Conservation (phyloP, 768 basidiomycete genomes). For the Boletellus sp. region DNA sequence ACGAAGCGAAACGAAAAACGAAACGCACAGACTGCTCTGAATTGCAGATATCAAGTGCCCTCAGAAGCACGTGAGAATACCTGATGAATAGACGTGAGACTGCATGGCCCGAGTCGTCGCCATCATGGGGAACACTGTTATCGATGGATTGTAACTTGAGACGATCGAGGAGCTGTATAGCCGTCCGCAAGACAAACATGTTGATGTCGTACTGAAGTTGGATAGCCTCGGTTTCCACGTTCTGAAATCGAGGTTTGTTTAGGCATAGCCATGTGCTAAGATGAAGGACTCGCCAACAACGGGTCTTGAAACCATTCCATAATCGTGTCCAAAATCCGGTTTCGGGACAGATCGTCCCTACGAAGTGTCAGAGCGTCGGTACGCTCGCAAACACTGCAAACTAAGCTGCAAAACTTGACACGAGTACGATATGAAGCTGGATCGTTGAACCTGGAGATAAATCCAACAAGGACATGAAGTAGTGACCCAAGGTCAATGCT, state of each 20-base stretch:
- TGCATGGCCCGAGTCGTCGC: slow-evolving; percentile 64
- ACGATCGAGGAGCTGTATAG: slow-evolving; percentile 72
- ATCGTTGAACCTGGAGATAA: slow-evolving; percentile 61
- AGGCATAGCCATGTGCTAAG: neutral
- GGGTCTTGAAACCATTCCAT: slow-evolving; percentile 73
- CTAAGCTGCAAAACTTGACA: slow-evolving; percentile 70
- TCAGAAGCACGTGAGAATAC: slow-evolving; percentile 64
- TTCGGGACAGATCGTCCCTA: slow-evolving; percentile 64
- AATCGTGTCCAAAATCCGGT: slow-evolving; percentile 71
- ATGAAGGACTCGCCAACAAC: slow-evolving; percentile 39
- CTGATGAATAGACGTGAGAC: slow-evolving; percentile 77
- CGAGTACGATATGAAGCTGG: slow-evolving; percentile 59
- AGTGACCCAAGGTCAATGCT: slow-evolving; percentile 61
- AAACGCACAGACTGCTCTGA: slow-evolving; percentile 42
- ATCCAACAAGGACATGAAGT: slow-evolving; percentile 55
- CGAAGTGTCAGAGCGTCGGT: slow-evolving; percentile 58
- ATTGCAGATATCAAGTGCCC: slow-evolving; percentile 53
- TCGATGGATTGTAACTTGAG: slow-evolving; percentile 62
- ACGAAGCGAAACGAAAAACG: slow-evolving; percentile 1
- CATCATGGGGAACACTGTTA: slow-evolving; percentile 44
- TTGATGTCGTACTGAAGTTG: slow-evolving; percentile 64
- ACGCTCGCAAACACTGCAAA: slow-evolving; percentile 63
- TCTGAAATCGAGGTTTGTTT: slow-evolving; percentile 22
- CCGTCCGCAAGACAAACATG: slow-evolving; percentile 65
- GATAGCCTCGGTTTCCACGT: slow-evolving; percentile 35